phyloP scores from a whole-genome alignment of 1,284 basidiomycete genomes.

The Amylostereum areolatum region DNA sequence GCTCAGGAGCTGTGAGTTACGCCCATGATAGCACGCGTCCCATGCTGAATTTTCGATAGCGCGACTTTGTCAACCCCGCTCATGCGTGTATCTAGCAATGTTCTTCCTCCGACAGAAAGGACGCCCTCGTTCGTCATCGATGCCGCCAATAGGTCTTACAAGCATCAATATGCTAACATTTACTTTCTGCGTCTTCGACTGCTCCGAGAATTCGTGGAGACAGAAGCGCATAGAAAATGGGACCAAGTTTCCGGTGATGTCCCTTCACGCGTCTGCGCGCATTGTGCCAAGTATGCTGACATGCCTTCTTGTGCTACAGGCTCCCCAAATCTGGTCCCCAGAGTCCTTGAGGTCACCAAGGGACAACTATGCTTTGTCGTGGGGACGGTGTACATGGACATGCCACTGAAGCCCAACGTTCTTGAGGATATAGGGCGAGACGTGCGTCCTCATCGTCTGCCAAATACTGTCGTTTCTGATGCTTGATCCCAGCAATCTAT shows the following conservation, averaged over 20 bases:
- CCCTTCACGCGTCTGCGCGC: neutral
- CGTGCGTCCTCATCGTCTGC: constrained; percentile 35
- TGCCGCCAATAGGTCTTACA: constrained; percentile 57
- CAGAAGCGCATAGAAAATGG: constrained; percentile 66
- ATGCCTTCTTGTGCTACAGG: constrained; percentile 32
- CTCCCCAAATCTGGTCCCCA: constrained; percentile 68
- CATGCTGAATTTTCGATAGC: no score
- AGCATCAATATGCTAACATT: constrained; percentile 90
- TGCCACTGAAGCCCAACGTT: constrained; percentile 97
- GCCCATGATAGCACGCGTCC: no score
- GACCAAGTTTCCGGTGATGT: constrained; percentile 51
- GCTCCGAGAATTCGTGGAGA: constrained; percentile 58
- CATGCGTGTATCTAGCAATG: no score
- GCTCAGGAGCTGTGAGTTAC: no score
- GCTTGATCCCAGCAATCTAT: constrained; percentile 68
- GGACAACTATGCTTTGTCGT: constrained; percentile 85
- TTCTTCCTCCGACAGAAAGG: constrained; percentile 21
- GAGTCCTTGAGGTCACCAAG: constrained; percentile 87
- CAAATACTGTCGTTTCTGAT: constrained; percentile 8
- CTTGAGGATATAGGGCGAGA: constrained; percentile 92
- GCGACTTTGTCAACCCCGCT: no score
- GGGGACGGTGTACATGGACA: constrained; percentile 96
- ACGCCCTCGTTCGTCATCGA: constrained; percentile 57
- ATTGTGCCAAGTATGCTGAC: constrained; percentile 1
- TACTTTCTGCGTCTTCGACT: constrained; percentile 78